Conservation (phyloP, 148 eudicot species). For the Camellia sinensis region DNA sequence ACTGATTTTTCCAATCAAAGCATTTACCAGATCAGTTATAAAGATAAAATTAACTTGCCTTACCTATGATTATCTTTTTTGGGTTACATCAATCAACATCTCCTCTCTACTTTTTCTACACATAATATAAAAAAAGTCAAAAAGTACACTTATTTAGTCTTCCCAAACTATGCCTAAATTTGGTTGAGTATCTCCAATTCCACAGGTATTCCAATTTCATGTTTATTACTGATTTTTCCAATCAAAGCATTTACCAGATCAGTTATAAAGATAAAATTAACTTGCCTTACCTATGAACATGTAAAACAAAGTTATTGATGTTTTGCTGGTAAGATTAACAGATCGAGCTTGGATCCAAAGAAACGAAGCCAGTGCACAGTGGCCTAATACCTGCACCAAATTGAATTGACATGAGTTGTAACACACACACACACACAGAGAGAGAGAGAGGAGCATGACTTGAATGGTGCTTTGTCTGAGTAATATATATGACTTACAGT, state of each 20-base stretch:
- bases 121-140: too few species aligned
- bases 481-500: conserved; percentile 21
- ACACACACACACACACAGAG: too few species aligned
- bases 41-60: too few species aligned
- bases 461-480: neutral
- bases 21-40: too few species aligned
- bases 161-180: too few species aligned
- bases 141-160: conserved; percentile 26
- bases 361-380: conserved; percentile 30
- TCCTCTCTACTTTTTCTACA: too few species aligned
- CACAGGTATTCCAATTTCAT: neutral
- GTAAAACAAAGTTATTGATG: conserved; percentile 41
- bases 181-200: neutral
- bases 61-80: neutral
- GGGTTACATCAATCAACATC: neutral
- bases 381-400: conserved; percentile 40
- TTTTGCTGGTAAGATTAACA: conserved; percentile 33
- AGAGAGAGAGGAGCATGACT: neutral
- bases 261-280: too few species aligned
- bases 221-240: too few species aligned
- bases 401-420: neutral
- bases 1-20: too few species aligned
- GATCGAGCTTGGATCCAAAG: conserved; percentile 34
- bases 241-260: too few species aligned
- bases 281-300: conserved; percentile 30